These are phyloP conservation scores for Metrosideros polymorpha DNA, from an alignment of 441 rosid genomes.

Conservation along the genomic window DNA sequence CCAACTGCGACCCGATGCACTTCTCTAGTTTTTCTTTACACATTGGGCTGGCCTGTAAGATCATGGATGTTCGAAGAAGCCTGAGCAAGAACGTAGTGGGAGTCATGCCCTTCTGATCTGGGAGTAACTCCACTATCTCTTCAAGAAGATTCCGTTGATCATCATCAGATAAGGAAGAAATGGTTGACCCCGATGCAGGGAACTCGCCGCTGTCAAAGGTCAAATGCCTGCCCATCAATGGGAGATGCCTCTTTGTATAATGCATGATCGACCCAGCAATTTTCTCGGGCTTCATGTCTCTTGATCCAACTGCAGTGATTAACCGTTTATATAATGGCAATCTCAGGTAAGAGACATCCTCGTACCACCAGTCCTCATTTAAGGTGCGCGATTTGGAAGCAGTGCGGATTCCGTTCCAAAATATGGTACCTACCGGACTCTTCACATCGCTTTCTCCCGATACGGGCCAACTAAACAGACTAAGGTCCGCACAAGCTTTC, in stretches of 20 bases:
- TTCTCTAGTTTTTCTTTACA: constrained; percentile 70
- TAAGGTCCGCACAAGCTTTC: constrained; percentile 69
- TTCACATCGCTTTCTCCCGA: neutral
- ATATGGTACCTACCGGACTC: constrained; percentile 23
- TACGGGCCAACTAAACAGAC: constrained; percentile 69
- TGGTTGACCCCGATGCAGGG: constrained; percentile 19
- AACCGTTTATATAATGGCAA: constrained; percentile 54
- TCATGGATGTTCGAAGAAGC: constrained; percentile 75
- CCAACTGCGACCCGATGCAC: constrained; percentile 59
- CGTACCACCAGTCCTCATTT: constrained; percentile 86
- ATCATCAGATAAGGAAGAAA: constrained; percentile 21
- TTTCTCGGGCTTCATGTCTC: constrained; percentile 49
- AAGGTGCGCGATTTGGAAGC: constrained; percentile 21
- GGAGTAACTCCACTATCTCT: constrained; percentile 63
- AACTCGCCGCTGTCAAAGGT: constrained; percentile 23
- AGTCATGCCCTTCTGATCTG: constrained; percentile 36
- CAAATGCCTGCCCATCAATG: constrained; percentile 55
- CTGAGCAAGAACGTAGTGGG: constrained; percentile 70
- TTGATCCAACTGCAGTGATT: constrained; percentile 39
- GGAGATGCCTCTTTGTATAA: constrained; percentile 66
- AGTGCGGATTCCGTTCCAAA: constrained; percentile 75
- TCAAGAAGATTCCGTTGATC: constrained; percentile 66
- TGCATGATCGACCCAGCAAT: constrained; percentile 57
- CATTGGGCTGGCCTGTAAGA: constrained; percentile 36
- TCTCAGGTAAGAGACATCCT: constrained; percentile 58